Evolutionary conservation across 305 asterid species (phyloP).

Genomic region (Fraxinus velutina): DNA sequence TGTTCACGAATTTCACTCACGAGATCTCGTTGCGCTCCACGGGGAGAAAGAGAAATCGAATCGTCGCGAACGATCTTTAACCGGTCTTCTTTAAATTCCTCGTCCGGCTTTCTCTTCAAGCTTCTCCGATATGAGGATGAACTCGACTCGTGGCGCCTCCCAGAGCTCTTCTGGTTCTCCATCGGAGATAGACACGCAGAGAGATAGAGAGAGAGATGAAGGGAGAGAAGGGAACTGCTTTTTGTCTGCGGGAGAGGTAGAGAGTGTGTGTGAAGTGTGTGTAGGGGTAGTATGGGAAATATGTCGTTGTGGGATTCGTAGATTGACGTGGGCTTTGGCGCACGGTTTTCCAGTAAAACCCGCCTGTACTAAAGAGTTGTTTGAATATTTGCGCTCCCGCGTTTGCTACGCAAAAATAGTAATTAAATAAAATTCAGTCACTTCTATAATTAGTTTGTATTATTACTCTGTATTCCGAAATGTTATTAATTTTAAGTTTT

Average conservation of each 20-base stretch:
- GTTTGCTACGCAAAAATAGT: neutral
- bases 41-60: conserved; percentile 35
- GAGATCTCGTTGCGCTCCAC: conserved; percentile 69
- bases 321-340: neutral
- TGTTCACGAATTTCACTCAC: conserved; percentile 58
- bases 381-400: neutral
- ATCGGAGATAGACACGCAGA: conserved; percentile 32
- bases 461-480: no score
- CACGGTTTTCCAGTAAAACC: neutral
- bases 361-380: neutral
- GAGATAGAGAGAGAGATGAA: conserved; percentile 23
- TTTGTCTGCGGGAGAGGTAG: neutral
- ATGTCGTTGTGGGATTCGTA: neutral
- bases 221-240: conserved; percentile 22
- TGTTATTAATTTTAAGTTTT: no score
- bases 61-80: conserved; percentile 41
- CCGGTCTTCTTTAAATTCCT: conserved; percentile 56
- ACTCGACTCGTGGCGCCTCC: conserved; percentile 56
- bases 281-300: neutral
- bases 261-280: neutral
- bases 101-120: conserved; percentile 76
- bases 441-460: neutral
- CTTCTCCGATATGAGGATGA: conserved; percentile 56
- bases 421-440: neutral
- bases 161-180: conserved; percentile 69